Evolutionary conservation across 257 asterid genomes (phyloP).

Genomic region (Ligustrum vulgare): DNA sequence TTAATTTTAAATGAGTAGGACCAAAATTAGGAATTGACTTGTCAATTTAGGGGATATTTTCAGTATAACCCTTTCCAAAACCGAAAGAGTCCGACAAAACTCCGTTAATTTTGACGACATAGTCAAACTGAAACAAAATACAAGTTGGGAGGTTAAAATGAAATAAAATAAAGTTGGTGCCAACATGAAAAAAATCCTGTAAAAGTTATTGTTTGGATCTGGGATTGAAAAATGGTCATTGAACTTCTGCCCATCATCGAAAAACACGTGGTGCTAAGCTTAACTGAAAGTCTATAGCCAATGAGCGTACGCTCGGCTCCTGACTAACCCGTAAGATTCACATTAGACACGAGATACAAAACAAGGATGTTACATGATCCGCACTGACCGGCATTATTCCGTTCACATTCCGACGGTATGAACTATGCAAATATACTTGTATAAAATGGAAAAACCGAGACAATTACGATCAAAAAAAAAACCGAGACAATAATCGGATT

Average conservation of each 20-base stretch:
- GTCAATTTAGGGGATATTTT: neutral
- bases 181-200: neutral
- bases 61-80: neutral
- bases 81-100: neutral
- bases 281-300: neutral
- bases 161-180: neutral
- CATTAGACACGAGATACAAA: conserved; percentile 26
- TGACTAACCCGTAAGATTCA: conserved; percentile 8
- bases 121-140: too few species aligned
- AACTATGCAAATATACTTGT: neutral
- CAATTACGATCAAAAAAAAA: too few species aligned
- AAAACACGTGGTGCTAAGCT: conserved; percentile 35
- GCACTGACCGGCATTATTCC: conserved; percentile 22
- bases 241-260: neutral
- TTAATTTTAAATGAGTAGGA: neutral
- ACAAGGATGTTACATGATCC: neutral
- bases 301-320: neutral
- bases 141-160: neutral
- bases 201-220: neutral
- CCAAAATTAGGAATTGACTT: neutral
- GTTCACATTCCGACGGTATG: neutral
- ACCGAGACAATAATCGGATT: neutral
- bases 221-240: neutral
- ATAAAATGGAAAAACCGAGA: neutral
- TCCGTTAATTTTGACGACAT: neutral